Evolutionary conservation across 495 filamentous ascomycete genomes (phyloP).

Genomic region (Penicillium salamii): DNA sequence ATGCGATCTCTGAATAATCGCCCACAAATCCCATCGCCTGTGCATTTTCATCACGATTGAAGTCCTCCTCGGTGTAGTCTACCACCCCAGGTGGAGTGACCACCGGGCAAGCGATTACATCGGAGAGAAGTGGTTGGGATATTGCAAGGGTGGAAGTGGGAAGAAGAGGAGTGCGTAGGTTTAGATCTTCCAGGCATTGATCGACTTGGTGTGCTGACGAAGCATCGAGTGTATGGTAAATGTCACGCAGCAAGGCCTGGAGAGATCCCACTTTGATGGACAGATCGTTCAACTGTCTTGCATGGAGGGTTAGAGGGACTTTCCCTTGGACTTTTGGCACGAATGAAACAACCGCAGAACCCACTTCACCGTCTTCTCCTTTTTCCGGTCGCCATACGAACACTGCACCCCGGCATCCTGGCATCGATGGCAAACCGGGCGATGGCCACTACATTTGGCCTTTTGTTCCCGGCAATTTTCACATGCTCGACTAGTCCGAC

Average conservation of each 20-base stretch:
- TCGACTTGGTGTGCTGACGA: conserved; percentile 36
- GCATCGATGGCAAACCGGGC: conserved; percentile 56
- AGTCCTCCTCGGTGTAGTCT: conserved; percentile 58
- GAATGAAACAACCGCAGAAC: conserved; percentile 15
- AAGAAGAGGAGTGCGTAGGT: not conserved
- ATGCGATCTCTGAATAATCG: conserved; percentile 60
- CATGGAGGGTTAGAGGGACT: conserved; percentile 19
- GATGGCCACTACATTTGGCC: conserved; percentile 59
- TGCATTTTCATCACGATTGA: conserved; percentile 49
- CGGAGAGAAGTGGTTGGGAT: conserved; percentile 1
- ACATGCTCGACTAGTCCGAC: conserved; percentile 56
- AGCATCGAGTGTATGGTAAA: conserved; percentile 34
- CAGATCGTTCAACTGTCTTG: conserved; percentile 42
- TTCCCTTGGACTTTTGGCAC: conserved; percentile 14
- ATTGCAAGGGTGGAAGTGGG: conserved; percentile 1
- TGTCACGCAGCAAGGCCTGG: conserved; percentile 35
- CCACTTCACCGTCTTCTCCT: conserved; percentile 56
- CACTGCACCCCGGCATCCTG: conserved; percentile 49
- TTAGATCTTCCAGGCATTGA: conserved; percentile 22
- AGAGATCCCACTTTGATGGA: conserved; percentile 31
- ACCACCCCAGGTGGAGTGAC: conserved; percentile 46
- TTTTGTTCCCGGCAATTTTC: conserved; percentile 73
- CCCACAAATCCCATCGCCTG: conserved; percentile 59
- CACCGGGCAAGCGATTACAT: conserved; percentile 23
- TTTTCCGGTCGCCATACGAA: conserved; percentile 57